Conservation (phyloP, 805 yeast species). For the Candida ascalaphidarum region DNA sequence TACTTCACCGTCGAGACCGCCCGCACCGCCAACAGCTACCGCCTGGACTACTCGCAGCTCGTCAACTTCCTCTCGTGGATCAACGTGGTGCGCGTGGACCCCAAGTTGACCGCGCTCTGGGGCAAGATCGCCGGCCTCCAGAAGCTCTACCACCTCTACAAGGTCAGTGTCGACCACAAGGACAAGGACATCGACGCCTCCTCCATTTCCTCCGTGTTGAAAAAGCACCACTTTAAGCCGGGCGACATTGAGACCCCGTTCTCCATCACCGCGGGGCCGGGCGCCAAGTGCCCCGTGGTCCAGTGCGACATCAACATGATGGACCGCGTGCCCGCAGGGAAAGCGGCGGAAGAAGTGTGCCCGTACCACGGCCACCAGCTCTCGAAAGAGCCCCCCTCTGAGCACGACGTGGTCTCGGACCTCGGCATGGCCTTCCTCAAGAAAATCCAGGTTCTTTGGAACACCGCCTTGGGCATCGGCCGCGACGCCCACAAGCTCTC, state of each 20-base stretch:
- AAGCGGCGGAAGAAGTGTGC: no score
- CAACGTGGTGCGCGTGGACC: constrained; percentile 29
- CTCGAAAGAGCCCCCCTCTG: no score
- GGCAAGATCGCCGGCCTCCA: constrained; percentile 30
- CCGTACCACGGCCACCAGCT: no score
- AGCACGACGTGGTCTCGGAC: no score
- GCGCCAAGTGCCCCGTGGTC: constrained; percentile 32
- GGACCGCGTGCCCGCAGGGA: constrained; percentile 5
- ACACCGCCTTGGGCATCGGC: constrained; percentile 8
- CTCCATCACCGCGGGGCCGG: no score
- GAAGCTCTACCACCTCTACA: constrained; percentile 30
- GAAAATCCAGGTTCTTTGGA: constrained; percentile 20
- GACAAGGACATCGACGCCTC: background rate
- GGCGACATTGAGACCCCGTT: constrained; percentile 19
- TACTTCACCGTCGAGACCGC: constrained; percentile 6
- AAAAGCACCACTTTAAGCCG: constrained; percentile 5
- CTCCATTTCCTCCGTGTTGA: no score
- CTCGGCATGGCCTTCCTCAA: constrained; percentile 4
- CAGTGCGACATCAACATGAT: constrained; percentile 32
- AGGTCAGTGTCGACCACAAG: constrained; percentile 9
- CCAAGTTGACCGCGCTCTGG: constrained; percentile 33
- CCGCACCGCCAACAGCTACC: constrained; percentile 3
- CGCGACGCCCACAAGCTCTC: constrained; percentile 12
- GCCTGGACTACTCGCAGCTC: constrained; percentile 1
- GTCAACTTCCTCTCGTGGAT: constrained; percentile 30